These are phyloP conservation scores for Dactylonectria macrodidyma DNA, from an alignment of 2,329 filamentous ascomycete genomes.

Conservation along the genomic window DNA sequence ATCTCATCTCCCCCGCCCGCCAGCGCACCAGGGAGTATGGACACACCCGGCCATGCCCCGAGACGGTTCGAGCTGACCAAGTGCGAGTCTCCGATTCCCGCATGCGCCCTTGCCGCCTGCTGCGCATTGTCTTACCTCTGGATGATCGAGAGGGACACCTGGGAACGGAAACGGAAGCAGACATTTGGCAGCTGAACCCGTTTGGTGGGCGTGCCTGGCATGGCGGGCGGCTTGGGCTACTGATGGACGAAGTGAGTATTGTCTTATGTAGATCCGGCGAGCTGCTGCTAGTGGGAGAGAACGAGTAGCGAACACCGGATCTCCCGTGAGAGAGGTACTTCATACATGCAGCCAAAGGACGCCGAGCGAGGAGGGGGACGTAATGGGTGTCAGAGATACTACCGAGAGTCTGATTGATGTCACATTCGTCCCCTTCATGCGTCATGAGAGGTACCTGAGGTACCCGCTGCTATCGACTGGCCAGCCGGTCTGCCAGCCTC, in stretches of 20 bases:
- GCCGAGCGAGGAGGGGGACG: background rate
- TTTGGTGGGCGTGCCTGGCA: conserved; percentile 41
- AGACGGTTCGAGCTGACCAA: conserved; percentile 29
- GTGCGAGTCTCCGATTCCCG: conserved; percentile 9
- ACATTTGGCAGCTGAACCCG: conserved; percentile 8
- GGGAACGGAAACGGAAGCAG: conserved; percentile 14
- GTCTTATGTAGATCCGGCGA: conserved; percentile 37
- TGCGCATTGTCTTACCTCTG: conserved; percentile 26
- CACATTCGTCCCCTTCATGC: conserved; percentile 26
- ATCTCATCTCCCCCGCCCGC: conserved; percentile 16
- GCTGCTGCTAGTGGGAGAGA: background rate
- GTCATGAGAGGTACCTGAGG: conserved; percentile 20
- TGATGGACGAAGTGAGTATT: too few species aligned
- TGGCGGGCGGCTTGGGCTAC: conserved; percentile 26
- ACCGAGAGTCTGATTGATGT: conserved; percentile 8
- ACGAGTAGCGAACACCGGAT: background rate
- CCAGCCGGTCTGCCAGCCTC: conserved; percentile 13
- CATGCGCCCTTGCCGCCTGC: conserved; percentile 35
- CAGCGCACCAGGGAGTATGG: background rate
- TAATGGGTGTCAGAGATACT: too few species aligned
- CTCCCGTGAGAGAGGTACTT: background rate
- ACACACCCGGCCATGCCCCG: conserved; percentile 12
- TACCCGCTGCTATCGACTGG: conserved; percentile 33
- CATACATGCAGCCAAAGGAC: background rate
- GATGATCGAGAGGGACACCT: conserved; percentile 7